These are phyloP conservation scores for Thielaviopsis populi DNA, from an alignment of 2,329 filamentous ascomycete genomes.

Conservation along the genomic window DNA sequence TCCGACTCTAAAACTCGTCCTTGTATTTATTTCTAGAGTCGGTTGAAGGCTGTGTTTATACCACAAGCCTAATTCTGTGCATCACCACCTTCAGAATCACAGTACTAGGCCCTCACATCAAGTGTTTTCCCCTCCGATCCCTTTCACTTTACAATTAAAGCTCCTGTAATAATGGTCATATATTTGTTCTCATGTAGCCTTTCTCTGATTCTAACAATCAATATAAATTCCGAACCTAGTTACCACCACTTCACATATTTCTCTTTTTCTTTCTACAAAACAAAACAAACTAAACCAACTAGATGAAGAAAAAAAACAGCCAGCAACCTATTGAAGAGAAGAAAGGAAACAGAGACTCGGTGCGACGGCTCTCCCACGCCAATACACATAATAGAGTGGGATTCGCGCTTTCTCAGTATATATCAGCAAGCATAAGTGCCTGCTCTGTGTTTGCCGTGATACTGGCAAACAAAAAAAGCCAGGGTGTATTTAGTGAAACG, in stretches of 20 bases:
- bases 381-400: not conserved
- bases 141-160: no score
- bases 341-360: constrained; percentile 2
- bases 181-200: not conserved
- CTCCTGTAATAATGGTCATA: not conserved
- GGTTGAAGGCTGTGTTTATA: no score
- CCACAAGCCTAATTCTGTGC: no score
- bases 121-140: not conserved
- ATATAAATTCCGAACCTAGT: not conserved
- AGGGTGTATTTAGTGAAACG: constrained; percentile 31
- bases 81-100: not conserved
- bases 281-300: constrained; percentile 1
- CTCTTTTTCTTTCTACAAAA: not conserved
- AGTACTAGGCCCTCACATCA: not conserved
- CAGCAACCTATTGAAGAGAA: constrained; percentile 11
- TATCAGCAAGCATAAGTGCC: not conserved
- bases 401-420: not conserved
- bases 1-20: not conserved
- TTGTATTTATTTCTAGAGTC: not conserved
- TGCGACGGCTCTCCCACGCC: not conserved
- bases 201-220: not conserved
- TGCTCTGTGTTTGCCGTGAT: not conserved
- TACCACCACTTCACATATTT: not conserved
- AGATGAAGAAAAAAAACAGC: not conserved
- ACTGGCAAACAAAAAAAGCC: not conserved